Evolutionary conservation across 1,284 basidiomycete genomes (phyloP).

Genomic region (Xerocomus alliaceus): DNA sequence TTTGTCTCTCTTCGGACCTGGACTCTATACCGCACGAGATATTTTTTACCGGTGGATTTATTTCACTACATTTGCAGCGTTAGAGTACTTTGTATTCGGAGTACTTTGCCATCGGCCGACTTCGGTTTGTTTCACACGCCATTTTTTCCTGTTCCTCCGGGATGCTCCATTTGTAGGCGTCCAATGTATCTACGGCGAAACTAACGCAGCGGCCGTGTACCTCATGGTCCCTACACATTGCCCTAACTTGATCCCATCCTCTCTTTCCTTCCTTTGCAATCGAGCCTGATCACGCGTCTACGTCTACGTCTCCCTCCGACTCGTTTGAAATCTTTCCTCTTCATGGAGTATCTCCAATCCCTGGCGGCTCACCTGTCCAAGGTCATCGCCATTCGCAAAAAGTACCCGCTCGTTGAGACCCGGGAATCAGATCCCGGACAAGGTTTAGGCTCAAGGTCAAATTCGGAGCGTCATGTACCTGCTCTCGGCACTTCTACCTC

Average conservation of each 20-base stretch:
- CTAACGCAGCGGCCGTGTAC: conserved; percentile 23
- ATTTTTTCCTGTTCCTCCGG: background rate
- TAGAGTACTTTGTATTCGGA: no score
- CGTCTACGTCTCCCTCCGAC: background rate
- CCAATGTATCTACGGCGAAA: conserved; percentile 34
- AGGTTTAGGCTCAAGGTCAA: conserved; percentile 18
- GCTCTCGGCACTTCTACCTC: conserved; percentile 18
- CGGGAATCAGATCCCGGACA: conserved; percentile 21
- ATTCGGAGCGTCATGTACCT: conserved; percentile 11
- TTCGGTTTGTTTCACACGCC: conserved; percentile 18
- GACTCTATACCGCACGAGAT: conserved; percentile 6
- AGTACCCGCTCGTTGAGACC: conserved; percentile 9
- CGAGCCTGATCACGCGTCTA: background rate
- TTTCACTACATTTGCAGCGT: no score
- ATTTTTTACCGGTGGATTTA: conserved; percentile 5
- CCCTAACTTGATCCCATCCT: background rate
- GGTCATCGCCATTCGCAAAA: conserved; percentile 33
- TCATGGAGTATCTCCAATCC: conserved; percentile 35
- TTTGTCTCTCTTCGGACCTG: background rate
- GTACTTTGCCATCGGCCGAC: conserved; percentile 20
- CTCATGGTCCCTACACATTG: conserved; percentile 23
- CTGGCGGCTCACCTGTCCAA: conserved; percentile 26
- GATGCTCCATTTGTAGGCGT: conserved; percentile 5
- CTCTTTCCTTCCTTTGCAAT: background rate
- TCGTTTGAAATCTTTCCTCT: background rate